These are phyloP conservation scores for Kingdonia uniflora DNA, from an alignment of 164 flowering plant species.

Conservation along the genomic window DNA sequence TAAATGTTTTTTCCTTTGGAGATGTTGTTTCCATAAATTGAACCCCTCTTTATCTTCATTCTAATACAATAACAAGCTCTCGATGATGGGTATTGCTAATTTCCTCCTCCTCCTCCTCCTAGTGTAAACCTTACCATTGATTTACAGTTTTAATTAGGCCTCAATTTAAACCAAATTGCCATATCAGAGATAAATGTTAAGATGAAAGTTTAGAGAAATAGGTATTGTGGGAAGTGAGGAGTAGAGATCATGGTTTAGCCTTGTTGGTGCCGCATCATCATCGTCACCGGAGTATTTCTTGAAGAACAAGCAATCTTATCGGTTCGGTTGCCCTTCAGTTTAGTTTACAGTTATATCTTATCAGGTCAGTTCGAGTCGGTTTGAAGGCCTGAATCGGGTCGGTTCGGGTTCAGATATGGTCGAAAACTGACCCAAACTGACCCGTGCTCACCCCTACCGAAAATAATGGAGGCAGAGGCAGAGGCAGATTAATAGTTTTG, in stretches of 20 bases:
- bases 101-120: slow-evolving; percentile 28
- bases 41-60: slow-evolving; percentile 40
- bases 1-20: slow-evolving; percentile 12
- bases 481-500: too few relatives aligned
- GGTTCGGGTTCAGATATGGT: too few relatives aligned
- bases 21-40: slow-evolving; percentile 42
- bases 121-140: slow-evolving; percentile 55
- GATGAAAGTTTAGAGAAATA: too few relatives aligned
- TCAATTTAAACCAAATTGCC: slow-evolving; percentile 31
- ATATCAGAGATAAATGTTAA: too few relatives aligned
- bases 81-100: slow-evolving; percentile 7
- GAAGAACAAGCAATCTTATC: too few relatives aligned
- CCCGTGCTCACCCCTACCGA: too few relatives aligned
- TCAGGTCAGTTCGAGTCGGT: too few relatives aligned
- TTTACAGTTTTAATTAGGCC: slow-evolving; percentile 12
- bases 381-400: too few relatives aligned
- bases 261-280: slow-evolving; percentile 15
- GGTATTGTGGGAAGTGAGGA: background rate
- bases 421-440: too few relatives aligned
- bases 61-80: slow-evolving; percentile 26
- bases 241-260: background rate
- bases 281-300: slow-evolving; percentile 20
- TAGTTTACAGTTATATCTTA: too few relatives aligned
- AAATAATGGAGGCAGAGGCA: too few relatives aligned
- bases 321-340: too few relatives aligned